Conservation (phyloP, 768 basidiomycete genomes). For the Termitomyces sp. region DNA sequence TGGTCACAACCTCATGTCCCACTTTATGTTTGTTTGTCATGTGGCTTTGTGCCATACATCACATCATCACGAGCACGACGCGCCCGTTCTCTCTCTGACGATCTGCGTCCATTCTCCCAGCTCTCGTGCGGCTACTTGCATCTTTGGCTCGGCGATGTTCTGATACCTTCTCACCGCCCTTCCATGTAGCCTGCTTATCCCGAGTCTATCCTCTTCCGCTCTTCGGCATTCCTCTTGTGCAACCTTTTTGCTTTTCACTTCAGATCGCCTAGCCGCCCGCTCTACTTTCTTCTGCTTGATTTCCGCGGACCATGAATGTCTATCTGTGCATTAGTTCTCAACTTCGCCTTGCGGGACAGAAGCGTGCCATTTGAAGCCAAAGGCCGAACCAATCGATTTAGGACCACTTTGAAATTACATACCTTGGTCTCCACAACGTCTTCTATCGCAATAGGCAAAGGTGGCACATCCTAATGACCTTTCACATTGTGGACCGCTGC, state of each 20-base stretch:
- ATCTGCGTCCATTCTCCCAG: no score
- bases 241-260: conserved; percentile 13
- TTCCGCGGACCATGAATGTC: no score
- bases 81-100: no score
- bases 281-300: no score
- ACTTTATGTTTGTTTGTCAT: conserved; percentile 31
- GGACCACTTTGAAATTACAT: not conserved
- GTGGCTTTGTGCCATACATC: conserved; percentile 12
- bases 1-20: conserved; percentile 29
- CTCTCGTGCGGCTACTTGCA: no score
- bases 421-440: conserved; percentile 27
- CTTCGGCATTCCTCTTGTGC: conserved; percentile 6
- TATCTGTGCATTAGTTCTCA: conserved; percentile 20
- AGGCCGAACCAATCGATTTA: conserved; percentile 14
- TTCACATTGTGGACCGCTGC: conserved; percentile 34
- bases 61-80: not conserved
- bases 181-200: not conserved
- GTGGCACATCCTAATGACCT: conserved; percentile 23
- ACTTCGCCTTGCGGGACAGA: conserved; percentile 20
- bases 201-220: not conserved
- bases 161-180: conserved; percentile 2
- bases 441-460: conserved; percentile 18
- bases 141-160: not conserved
- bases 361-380: not conserved
- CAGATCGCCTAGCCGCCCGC: conserved; percentile 19